Evolutionary conservation across 2,329 filamentous ascomycete genomes (phyloP), one percentile per base, ranked within the genome.

Genomic region (Fusarium penzigii): DNA sequence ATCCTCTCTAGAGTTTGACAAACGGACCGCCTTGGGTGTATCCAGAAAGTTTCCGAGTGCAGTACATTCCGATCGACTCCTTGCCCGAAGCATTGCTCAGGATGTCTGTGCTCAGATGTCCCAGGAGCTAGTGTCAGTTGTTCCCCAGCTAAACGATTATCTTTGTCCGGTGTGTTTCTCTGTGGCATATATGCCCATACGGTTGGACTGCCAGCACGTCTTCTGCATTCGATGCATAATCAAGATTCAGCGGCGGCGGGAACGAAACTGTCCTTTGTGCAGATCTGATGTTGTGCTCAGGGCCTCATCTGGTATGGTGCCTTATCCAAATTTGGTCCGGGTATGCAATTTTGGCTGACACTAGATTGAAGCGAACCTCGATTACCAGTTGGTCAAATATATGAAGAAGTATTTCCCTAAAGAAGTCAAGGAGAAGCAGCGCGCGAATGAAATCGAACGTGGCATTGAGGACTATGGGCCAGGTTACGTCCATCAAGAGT

Each of bases 201-300:
- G 86, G 20, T 77, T 95, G 34, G 79, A 81, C 13, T 96, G 91
- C 69, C 75, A 80, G 29, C 90, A 94, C 60, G 75, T 92, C 13
- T 92, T 93, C 66, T 96, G 91, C 73, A 93, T 94, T 51, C 80
- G 89, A 3, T 96, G 91, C 67, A 79, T 93, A 44, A 85, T 95
- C 56, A 85, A 89, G 62, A 84, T 96, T 73, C 90, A 94, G 68
- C 83, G 85, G 42, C 82, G 84, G 39, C 78, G 80, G 53, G 85
- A 88, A 65, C 79, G 80, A 38, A 76, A 83, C 46, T 96, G 91
- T 65, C 90, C 91, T 0, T 75, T 94, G 48, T 96, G 91, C 68
- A 80, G 92, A 52, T 80, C 83, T 16, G 80, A 86, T 52, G 88
- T 86, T 0, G 83, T 95, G 11, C 79, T 90, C 74, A 74, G 80